Percentiles rank a stretch among this genome's conserved stretches.
These are phyloP conservation scores for Aspergillus uvarum DNA, from an alignment of 2,329 filamentous ascomycete genomes.

Conservation along the genomic window DNA sequence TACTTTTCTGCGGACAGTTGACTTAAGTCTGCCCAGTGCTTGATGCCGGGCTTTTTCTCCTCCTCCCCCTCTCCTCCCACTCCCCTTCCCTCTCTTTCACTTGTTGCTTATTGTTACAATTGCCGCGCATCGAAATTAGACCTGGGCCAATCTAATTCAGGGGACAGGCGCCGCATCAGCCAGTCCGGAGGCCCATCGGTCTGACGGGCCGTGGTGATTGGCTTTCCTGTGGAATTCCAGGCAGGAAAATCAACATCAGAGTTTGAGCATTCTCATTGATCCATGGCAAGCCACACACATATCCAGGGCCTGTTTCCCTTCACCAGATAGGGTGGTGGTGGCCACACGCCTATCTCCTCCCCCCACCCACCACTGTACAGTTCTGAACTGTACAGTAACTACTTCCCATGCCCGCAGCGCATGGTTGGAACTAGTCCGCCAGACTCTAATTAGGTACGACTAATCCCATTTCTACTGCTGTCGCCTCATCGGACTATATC, in stretches of 20 bases:
- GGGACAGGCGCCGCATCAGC: slow-evolving; percentile 3
- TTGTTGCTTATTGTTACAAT: slow-evolving; percentile 5
- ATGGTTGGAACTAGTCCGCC: background rate
- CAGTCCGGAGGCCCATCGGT: slow-evolving; percentile 12
- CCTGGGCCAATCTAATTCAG: slow-evolving; percentile 16
- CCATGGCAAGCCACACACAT: slow-evolving; percentile 11
- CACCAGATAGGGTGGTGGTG: background rate
- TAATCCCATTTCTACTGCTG: background rate
- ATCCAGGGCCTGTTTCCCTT: slow-evolving; percentile 8
- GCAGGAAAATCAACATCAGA: slow-evolving; percentile 27
- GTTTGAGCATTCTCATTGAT: slow-evolving; percentile 20
- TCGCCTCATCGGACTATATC: background rate
- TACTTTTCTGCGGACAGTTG: background rate
- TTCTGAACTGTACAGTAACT: too few species aligned
- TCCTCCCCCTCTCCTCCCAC: background rate
- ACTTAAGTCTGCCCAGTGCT: too few species aligned
- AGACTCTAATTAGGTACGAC: too few species aligned
- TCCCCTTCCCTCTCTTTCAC: background rate
- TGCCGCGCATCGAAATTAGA: slow-evolving; percentile 1
- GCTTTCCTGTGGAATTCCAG: slow-evolving; percentile 18
- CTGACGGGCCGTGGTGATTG: slow-evolving; percentile 19
- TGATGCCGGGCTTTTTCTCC: background rate
- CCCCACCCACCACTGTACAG: background rate
- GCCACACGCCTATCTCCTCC: background rate
- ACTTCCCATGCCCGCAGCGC: background rate